Base-by-base conservation (phyloP, 805 yeast genomes). In the Ogataea saltuana region DNA sequence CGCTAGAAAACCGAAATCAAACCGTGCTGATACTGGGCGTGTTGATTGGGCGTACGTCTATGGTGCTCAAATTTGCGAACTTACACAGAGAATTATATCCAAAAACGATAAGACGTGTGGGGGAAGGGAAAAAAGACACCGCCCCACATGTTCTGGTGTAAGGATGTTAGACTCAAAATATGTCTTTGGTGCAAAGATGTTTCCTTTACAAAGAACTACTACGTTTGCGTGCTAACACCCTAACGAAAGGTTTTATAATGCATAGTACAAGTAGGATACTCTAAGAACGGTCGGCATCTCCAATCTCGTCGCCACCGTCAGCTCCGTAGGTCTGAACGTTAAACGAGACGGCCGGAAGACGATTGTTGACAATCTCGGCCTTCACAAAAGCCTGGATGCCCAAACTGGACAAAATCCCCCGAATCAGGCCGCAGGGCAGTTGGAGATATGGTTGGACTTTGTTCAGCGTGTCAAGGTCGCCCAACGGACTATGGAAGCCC, bases 401-500 rank as follows among this genome's bases (percentile, higher is more conserved):
- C 57, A 87, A 73, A 42, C 81, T 81, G 41, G 77, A 72, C 39
- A 87, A 65, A 2, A 82, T 79, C 1, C 95, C 95, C 45, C 88
- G 69, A 11, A 87, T 81, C 4, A 87, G 63, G 0, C 95, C 95
- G 54, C 85, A 75, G 0, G 93, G 88, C 44, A 83, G 80, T 80
- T 84, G 82, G 36, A 85, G 58, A 51, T 77, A 82, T 8, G 70
- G 65, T 43, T 68, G 68, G 1, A 75, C 67, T 50, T 72, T 75
- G 29, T 59, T 50, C 10, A 71, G 44, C 0, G 81, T 72, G 45
- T 74, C 80, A 11, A 68, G 55, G 15, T 58, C 56, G 3, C 78
- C 79, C 12, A 50, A 46, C 12, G 72, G 59, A 33, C 75, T 72
- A 51, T 70, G 64, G 73, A 84, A 74, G 36, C 75, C 68, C 26